phyloP scores from a whole-genome alignment of 371 early-diverging fungal genomes.

The Dichotomocladium elegans region DNA sequence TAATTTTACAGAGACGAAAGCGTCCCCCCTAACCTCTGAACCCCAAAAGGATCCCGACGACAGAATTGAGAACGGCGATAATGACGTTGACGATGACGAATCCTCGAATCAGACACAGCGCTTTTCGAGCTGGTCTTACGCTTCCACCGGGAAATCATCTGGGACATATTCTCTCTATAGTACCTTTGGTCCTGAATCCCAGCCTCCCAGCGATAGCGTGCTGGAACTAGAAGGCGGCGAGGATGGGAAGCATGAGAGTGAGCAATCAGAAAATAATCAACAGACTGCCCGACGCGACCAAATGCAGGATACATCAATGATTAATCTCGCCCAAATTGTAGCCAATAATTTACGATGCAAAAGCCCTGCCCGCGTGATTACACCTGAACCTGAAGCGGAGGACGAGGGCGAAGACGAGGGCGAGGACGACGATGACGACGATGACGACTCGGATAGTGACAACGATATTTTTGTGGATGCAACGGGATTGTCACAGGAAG shows the following conservation, averaged over 20 bases:
- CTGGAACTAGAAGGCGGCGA: slow-evolving; percentile 2
- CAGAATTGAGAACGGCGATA: neutral
- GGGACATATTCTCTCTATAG: slow-evolving; percentile 36
- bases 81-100: neutral
- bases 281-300: neutral
- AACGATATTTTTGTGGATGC: slow-evolving; percentile 42
- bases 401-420: slow-evolving; percentile 18
- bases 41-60: no score
- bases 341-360: neutral
- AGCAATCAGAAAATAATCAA: neutral
- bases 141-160: slow-evolving; percentile 30
- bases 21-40: no score
- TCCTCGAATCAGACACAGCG: slow-evolving; percentile 1
- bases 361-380: neutral
- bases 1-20: no score
- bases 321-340: neutral
- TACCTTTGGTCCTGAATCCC: slow-evolving; percentile 29
- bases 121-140: slow-evolving; percentile 21
- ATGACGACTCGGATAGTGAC: slow-evolving; percentile 17
- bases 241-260: neutral
- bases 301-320: no score
- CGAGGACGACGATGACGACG: slow-evolving; percentile 19
- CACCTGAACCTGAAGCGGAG: slow-evolving; percentile 5
- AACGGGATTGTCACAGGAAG: slow-evolving; percentile 26
- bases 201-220: neutral